Evolutionary conservation across 768 basidiomycete species (phyloP).

Genomic region (Boletus sp.): DNA sequence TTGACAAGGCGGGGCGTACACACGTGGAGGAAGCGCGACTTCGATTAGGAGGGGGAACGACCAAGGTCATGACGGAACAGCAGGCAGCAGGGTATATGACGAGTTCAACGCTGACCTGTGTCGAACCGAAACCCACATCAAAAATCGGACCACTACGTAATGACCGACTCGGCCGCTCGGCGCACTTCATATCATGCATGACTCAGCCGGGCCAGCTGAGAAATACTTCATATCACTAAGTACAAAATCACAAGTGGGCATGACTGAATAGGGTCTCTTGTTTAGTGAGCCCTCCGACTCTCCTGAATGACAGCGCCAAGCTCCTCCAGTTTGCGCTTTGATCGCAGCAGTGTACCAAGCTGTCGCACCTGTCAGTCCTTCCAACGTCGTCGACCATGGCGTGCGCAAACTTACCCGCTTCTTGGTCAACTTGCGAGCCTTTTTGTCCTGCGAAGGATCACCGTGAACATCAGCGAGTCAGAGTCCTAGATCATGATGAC

Average conservation of each 20-base stretch:
- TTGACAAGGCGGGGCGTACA: conserved; percentile 51
- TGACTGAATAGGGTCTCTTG: not conserved
- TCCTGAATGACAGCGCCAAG: conserved; percentile 89
- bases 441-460: conserved; percentile 76
- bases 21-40: conserved; percentile 60
- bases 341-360: conserved; percentile 97
- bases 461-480: not conserved
- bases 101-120: not conserved
- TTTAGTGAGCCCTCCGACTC: conserved; percentile 73
- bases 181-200: not conserved
- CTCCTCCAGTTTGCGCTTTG: conserved; percentile 99
- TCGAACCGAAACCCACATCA: conserved; percentile 11
- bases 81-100: not conserved
- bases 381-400: not conserved
- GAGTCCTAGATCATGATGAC: conserved; percentile 19
- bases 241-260: too few species aligned
- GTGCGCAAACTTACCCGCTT: conserved; percentile 76
- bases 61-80: conserved; percentile 25
- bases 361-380: conserved; percentile 29
- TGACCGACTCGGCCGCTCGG: not conserved
- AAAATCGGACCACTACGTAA: conserved; percentile 12
- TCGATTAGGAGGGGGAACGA: conserved; percentile 45
- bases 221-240: not conserved
- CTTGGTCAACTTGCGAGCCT: conserved; percentile 98
- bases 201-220: conserved; percentile 13